phyloP scores from a whole-genome alignment of 176 grass and related monocot species.

The Lolium perenne region DNA sequence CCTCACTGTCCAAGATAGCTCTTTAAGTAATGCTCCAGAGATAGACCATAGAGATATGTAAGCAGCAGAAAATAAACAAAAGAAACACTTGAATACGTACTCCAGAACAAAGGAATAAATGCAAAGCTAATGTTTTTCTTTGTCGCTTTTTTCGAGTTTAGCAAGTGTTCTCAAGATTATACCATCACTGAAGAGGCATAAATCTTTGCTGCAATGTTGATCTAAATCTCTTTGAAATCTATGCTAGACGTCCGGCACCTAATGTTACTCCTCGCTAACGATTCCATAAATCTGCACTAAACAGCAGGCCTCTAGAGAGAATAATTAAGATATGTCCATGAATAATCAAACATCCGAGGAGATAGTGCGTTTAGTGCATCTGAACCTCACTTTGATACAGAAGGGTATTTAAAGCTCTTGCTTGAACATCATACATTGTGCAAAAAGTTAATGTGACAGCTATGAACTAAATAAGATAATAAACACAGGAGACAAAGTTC shows the following conservation, averaged over 20 bases:
- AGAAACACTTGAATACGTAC: conserved; percentile 13
- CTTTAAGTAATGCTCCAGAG: neutral
- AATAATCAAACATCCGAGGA: conserved; percentile 32
- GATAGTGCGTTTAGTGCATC: conserved; percentile 3
- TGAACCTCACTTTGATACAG: conserved; percentile 33
- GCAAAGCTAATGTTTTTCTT: conserved; percentile 18
- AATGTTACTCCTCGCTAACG: neutral
- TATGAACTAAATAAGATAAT: conserved; percentile 32
- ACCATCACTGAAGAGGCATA: conserved; percentile 32
- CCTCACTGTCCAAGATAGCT: neutral
- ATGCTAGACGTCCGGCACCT: neutral
- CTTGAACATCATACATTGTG: conserved; percentile 23
- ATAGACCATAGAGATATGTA: neutral
- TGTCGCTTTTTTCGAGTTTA: neutral
- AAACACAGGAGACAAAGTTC: neutral
- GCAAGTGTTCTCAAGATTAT: conserved; percentile 16
- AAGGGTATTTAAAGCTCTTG: neutral
- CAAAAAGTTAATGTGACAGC: conserved; percentile 22
- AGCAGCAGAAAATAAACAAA: conserved; percentile 7
- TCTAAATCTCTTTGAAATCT: neutral
- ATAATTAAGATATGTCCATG: conserved; percentile 28
- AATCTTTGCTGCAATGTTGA: neutral
- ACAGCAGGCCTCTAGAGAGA: conserved; percentile 12
- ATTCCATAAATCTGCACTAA: conserved; percentile 1
- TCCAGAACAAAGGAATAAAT: conserved; percentile 2